Conservation (phyloP, 352 stramenopile species). For the Elongisporangium anandrum region DNA sequence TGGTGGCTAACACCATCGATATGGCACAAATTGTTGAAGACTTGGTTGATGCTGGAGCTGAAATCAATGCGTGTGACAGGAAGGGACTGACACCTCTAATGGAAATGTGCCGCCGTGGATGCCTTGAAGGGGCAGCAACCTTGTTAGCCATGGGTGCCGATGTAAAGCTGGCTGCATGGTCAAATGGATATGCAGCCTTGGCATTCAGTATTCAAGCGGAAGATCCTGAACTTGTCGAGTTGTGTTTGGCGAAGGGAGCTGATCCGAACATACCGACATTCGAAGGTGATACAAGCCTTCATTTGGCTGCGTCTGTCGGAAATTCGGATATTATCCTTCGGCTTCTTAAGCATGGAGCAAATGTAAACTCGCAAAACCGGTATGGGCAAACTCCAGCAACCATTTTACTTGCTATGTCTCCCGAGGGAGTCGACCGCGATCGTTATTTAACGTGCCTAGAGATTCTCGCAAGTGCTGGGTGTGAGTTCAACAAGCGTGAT, state of each 20-base stretch:
- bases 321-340: slow-evolving; percentile 46
- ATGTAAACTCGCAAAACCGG: slow-evolving; percentile 59
- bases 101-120: slow-evolving; percentile 56
- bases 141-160: slow-evolving; percentile 70
- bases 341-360: slow-evolving; percentile 49
- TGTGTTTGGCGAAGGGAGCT: slow-evolving; percentile 63
- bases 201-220: slow-evolving; percentile 46
- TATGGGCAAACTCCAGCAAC: slow-evolving; percentile 62
- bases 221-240: slow-evolving; percentile 47
- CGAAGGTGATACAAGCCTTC: slow-evolving; percentile 68
- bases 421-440: slow-evolving; percentile 10
- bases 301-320: slow-evolving; percentile 45
- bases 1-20: slow-evolving; percentile 45
- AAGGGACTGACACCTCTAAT: slow-evolving; percentile 77
- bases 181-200: slow-evolving; percentile 65
- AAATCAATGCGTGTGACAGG: slow-evolving; percentile 57
- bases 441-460: slow-evolving; percentile 38
- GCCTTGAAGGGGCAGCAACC: slow-evolving; percentile 63
- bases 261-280: slow-evolving; percentile 58
- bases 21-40: slow-evolving; percentile 66
- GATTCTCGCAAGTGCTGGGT: slow-evolving; percentile 45
- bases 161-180: slow-evolving; percentile 62
- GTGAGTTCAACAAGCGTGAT: slow-evolving; percentile 45
- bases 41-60: slow-evolving; percentile 47
- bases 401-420: slow-evolving; percentile 39